phyloP scores from a whole-genome alignment of 2,329 filamentous ascomycete genomes.

The Epichloe gansuensis region DNA sequence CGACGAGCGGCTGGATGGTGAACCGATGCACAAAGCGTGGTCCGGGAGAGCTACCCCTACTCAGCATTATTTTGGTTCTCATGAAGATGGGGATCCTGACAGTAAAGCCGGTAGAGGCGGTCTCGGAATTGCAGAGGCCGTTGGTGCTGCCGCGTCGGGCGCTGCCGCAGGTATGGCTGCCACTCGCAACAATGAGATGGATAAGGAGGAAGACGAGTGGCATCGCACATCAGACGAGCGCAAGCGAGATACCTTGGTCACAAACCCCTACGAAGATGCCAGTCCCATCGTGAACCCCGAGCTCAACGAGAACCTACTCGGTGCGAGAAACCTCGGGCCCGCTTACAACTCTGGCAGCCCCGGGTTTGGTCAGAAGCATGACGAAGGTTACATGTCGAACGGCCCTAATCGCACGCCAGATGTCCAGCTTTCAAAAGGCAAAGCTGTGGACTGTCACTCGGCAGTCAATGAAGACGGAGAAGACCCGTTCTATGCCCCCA shows the following conservation, averaged over 20 bases:
- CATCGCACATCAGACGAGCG: conserved; percentile 48
- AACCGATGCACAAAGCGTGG: conserved; percentile 33
- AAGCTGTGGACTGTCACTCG: conserved; percentile 41
- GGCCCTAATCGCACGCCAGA: conserved; percentile 45
- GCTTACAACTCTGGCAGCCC: conserved; percentile 44
- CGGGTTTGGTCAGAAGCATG: conserved; percentile 47
- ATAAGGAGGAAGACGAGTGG: conserved; percentile 53
- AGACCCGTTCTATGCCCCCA: conserved; percentile 55
- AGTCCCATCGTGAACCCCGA: conserved; percentile 49
- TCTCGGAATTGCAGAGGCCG: conserved; percentile 37
- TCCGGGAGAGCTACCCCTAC: conserved; percentile 43
- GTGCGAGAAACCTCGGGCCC: conserved; percentile 25
- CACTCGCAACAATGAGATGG: conserved; percentile 39
- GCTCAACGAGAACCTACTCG: conserved; percentile 37
- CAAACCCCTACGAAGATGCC: conserved; percentile 54
- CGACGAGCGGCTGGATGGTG: conserved; percentile 55
- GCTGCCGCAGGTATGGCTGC: conserved; percentile 34
- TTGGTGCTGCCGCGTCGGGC: conserved; percentile 40
- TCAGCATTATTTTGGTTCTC: conserved; percentile 16
- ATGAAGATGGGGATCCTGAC: conserved; percentile 19
- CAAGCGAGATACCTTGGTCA: conserved; percentile 54
- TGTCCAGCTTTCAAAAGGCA: conserved; percentile 36
- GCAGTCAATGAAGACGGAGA: conserved; percentile 34
- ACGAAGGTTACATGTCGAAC: conserved; percentile 88
- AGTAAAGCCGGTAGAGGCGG: conserved; percentile 15